phyloP scores from a whole-genome alignment of 2,329 filamentous ascomycete species.

The Pezicula neosporulosa region DNA sequence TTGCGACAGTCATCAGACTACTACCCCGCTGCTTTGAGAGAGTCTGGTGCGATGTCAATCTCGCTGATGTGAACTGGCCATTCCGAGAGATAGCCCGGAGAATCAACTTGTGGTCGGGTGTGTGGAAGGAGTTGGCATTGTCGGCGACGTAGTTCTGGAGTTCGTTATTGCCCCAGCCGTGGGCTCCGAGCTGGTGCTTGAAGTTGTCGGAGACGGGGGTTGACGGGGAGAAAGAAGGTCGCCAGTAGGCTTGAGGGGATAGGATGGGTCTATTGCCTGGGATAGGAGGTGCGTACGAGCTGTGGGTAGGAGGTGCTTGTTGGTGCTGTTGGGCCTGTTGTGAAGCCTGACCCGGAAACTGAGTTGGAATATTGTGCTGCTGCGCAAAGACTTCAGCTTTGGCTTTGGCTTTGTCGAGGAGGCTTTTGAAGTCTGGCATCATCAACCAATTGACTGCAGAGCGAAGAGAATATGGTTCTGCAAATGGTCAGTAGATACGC shows the following conservation, averaged over 20 bases:
- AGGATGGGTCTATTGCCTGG: conserved; percentile 1
- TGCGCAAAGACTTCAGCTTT: conserved; percentile 16
- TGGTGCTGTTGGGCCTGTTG: conserved; percentile 4
- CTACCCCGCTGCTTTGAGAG: conserved; percentile 48
- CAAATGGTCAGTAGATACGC: background rate
- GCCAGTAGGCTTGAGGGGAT: conserved; percentile 43
- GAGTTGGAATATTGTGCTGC: conserved; percentile 7
- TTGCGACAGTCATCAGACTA: conserved; percentile 47
- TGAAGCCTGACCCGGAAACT: background rate
- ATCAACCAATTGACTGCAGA: too few relatives aligned
- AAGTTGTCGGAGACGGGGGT: conserved; percentile 47
- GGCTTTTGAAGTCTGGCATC: conserved; percentile 6
- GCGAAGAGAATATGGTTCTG: conserved; percentile 15
- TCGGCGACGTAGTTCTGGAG: conserved; percentile 52
- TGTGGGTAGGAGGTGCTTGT: conserved; percentile 4
- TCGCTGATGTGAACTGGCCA: conserved; percentile 50
- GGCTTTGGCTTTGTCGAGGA: conserved; percentile 20
- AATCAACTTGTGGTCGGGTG: conserved; percentile 46
- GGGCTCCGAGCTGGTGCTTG: conserved; percentile 51
- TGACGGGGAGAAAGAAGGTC: conserved; percentile 43
- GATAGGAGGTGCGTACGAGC: conserved; percentile 4
- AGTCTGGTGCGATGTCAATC: conserved; percentile 49
- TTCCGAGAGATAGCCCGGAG: conserved; percentile 45
- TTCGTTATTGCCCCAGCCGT: conserved; percentile 61
- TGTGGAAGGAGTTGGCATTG: conserved; percentile 50